phyloP scores from a whole-genome alignment of 2,329 filamentous ascomycete species.

The Septoria linicola region DNA sequence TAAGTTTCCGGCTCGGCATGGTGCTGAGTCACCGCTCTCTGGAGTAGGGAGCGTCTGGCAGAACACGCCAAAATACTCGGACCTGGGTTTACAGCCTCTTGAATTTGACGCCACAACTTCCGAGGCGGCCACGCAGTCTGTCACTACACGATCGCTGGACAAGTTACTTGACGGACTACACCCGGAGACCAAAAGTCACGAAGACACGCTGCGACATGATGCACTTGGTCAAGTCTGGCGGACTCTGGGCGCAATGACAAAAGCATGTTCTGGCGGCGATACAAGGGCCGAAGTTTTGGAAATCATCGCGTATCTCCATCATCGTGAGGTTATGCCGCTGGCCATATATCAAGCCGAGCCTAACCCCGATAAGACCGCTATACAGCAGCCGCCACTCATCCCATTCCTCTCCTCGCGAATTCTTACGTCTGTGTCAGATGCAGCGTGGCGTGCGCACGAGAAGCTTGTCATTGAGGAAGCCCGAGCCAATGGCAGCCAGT shows the following conservation, averaged over 20 bases:
- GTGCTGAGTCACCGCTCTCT: not conserved
- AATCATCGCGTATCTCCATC: slow-evolving; percentile 50
- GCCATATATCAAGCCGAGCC: slow-evolving; percentile 46
- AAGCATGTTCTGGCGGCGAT: slow-evolving; percentile 32
- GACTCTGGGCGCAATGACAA: slow-evolving; percentile 48
- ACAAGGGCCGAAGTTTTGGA: slow-evolving; percentile 49
- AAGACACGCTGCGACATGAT: slow-evolving; percentile 34
- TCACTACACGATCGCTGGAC: slow-evolving; percentile 17
- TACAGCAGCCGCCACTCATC: slow-evolving; percentile 50
- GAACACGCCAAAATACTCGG: slow-evolving; percentile 15
- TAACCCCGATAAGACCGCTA: slow-evolving; percentile 37
- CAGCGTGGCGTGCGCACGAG: slow-evolving; percentile 51
- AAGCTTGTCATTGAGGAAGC: slow-evolving; percentile 32
- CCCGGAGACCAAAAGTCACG: slow-evolving; percentile 2
- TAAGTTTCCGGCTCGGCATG: slow-evolving; percentile 23
- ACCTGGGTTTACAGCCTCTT: slow-evolving; percentile 18
- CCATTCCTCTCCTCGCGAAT: slow-evolving; percentile 51
- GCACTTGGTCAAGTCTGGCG: slow-evolving; percentile 49
- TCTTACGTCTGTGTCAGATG: slow-evolving; percentile 51
- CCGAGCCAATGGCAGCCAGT: slow-evolving; percentile 38
- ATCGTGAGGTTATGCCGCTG: slow-evolving; percentile 48
- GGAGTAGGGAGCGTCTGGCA: slow-evolving; percentile 18
- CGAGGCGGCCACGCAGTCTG: not conserved
- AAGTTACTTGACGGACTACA: slow-evolving; percentile 25
- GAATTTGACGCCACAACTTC: not conserved